Conservation (phyloP, 306 rosid species). For the Citrullus colocynthis region DNA sequence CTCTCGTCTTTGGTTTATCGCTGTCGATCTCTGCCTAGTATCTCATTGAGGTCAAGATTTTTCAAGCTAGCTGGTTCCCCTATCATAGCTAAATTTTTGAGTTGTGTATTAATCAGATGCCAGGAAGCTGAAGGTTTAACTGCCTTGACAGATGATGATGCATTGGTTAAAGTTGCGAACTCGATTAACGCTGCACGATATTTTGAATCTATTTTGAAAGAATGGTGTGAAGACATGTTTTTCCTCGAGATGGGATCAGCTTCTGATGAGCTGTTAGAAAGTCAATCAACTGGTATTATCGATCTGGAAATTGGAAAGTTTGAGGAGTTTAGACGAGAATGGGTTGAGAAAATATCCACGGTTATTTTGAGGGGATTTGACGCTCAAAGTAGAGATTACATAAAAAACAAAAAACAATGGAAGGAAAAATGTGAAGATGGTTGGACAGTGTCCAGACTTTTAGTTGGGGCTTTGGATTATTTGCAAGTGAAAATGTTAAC, state of each 20-base stretch:
- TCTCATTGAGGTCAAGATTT: slow-evolving; percentile 54
- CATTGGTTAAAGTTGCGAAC: slow-evolving; percentile 60
- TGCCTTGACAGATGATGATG: slow-evolving; percentile 73
- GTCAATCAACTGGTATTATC: slow-evolving; percentile 36
- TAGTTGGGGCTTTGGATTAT: slow-evolving; percentile 63
- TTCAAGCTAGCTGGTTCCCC: slow-evolving; percentile 58
- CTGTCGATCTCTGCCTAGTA: slow-evolving; percentile 56
- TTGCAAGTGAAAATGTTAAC: slow-evolving; percentile 48
- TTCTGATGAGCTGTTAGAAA: slow-evolving; percentile 18
- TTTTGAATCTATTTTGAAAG: slow-evolving; percentile 57
- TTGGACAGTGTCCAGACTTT: slow-evolving; percentile 60
- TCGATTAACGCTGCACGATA: slow-evolving; percentile 72
- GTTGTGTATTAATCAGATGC: slow-evolving; percentile 57
- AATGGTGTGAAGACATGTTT: slow-evolving; percentile 81
- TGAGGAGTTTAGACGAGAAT: slow-evolving; percentile 54
- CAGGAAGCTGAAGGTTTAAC: slow-evolving; percentile 98
- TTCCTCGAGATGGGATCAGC: slow-evolving; percentile 58
- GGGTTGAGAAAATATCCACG: slow-evolving; percentile 66
- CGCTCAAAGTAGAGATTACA: slow-evolving; percentile 53
- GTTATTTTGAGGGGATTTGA: slow-evolving; percentile 85
- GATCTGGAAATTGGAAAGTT: slow-evolving; percentile 52
- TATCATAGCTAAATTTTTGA: slow-evolving; percentile 38
- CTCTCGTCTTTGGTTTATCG: slow-evolving; percentile 61
- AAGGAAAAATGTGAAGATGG: slow-evolving; percentile 68
- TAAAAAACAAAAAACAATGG: slow-evolving; percentile 82